Conservation (phyloP, 2,329 filamentous ascomycete species). For the Pyrenophora tritici-repentis region DNA sequence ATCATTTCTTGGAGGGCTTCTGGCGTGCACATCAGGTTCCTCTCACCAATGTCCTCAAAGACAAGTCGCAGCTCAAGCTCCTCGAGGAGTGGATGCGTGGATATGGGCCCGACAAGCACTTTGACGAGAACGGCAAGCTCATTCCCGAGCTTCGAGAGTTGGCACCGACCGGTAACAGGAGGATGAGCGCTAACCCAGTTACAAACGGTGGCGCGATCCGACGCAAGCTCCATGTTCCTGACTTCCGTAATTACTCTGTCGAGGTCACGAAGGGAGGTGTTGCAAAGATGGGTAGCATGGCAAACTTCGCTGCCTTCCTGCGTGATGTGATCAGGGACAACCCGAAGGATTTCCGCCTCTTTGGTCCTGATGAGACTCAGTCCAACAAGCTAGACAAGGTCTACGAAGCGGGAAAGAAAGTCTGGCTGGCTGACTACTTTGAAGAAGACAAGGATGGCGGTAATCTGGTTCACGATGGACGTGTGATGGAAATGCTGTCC, state of each 20-base stretch:
- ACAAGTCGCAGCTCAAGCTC: conserved; percentile 67
- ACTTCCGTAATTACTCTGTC: conserved; percentile 71
- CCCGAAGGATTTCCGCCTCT: conserved; percentile 71
- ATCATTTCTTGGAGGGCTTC: conserved; percentile 74
- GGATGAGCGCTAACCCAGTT: conserved; percentile 79
- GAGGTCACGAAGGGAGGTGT: conserved; percentile 65
- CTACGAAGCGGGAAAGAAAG: conserved; percentile 76
- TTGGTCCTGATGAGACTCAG: conserved; percentile 80
- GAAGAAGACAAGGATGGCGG: conserved; percentile 76
- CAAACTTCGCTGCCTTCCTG: conserved; percentile 69
- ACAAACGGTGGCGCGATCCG: conserved; percentile 71
- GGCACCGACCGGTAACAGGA: conserved; percentile 66
- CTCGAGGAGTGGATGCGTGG: conserved; percentile 78
- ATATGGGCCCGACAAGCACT: conserved; percentile 75
- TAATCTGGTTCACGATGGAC: conserved; percentile 69
- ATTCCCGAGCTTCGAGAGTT: conserved; percentile 66
- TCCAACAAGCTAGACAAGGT: conserved; percentile 77
- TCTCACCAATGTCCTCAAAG: conserved; percentile 70
- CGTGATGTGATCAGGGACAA: conserved; percentile 71
- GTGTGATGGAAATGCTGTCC: conserved; percentile 84
- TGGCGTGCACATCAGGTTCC: conserved; percentile 81
- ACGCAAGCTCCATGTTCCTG: conserved; percentile 70
- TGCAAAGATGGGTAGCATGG: conserved; percentile 67
- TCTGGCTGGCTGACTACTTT: conserved; percentile 79
- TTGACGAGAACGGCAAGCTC: conserved; percentile 67